phyloP scores from a whole-genome alignment of 2,329 filamentous ascomycete species.

The Camptophora hylomeconis region DNA sequence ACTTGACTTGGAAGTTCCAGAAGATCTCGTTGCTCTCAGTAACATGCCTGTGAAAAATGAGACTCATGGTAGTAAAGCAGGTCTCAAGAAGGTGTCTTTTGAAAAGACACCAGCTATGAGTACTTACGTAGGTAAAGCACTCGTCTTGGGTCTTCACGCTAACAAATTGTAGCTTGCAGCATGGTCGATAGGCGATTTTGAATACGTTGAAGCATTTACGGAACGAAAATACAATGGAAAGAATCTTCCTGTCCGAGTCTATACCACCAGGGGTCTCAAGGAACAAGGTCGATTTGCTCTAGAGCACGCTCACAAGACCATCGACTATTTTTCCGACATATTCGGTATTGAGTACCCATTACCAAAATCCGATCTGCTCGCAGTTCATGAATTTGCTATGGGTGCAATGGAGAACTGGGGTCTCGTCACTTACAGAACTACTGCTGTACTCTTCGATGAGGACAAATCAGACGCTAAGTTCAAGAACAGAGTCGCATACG shows the following conservation, averaged over 20 bases:
- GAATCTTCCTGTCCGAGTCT: constrained; percentile 83
- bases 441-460: constrained; percentile 91
- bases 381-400: constrained; percentile 77
- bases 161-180: constrained; percentile 62
- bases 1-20: constrained; percentile 80
- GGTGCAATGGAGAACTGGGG: constrained; percentile 96
- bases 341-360: constrained; percentile 89
- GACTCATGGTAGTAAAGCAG: constrained; percentile 53
- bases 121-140: constrained; percentile 46
- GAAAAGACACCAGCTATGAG: constrained; percentile 82
- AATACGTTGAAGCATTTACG: constrained; percentile 87
- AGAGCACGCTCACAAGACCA: constrained; percentile 80
- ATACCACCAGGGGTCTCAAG: constrained; percentile 88
- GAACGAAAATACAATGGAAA: constrained; percentile 83
- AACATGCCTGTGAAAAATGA: constrained; percentile 85
- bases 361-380: constrained; percentile 80
- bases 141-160: background rate
- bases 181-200: constrained; percentile 94
- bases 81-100: constrained; percentile 57
- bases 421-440: constrained; percentile 88
- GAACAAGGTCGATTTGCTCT: constrained; percentile 83
- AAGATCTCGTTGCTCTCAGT: constrained; percentile 75
- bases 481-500: constrained; percentile 89
- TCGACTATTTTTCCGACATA: constrained; percentile 91
- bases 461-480: constrained; percentile 79